Evolutionary conservation across 345 rosid species (phyloP).

Genomic region (Tarenaya hassleriana): DNA sequence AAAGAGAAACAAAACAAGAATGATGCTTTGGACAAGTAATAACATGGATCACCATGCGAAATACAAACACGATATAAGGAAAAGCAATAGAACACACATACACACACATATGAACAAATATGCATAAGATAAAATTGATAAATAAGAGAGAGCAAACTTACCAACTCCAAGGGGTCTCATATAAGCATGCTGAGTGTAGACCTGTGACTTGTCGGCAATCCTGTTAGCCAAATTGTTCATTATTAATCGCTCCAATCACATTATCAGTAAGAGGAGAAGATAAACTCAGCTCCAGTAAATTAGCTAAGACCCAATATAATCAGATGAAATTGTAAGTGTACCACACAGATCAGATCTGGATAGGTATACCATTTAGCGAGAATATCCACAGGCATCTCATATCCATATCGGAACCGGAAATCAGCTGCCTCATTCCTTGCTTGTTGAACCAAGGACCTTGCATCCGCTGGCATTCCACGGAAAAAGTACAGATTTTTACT

Average conservation of each 20-base stretch:
- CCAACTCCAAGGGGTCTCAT: constrained; percentile 99
- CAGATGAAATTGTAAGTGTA: too few relatives aligned
- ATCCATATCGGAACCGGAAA: constrained; percentile 88
- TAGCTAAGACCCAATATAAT: background rate
- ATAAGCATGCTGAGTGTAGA: constrained; percentile 98
- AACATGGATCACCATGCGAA: background rate
- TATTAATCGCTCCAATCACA: constrained; percentile 5
- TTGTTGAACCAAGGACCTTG: constrained; percentile 94
- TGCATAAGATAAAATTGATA: background rate
- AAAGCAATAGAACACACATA: background rate
- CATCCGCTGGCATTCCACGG: constrained; percentile 68
- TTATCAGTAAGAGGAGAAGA: background rate
- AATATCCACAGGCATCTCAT: constrained; percentile 95
- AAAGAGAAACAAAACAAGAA: constrained; percentile 8
- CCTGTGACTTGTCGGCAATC: constrained; percentile 97
- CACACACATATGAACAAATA: background rate
- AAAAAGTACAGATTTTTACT: background rate
- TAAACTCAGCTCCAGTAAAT: background rate
- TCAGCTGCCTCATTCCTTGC: constrained; percentile 99
- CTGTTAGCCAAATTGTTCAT: constrained; percentile 30
- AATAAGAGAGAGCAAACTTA: constrained; percentile 30
- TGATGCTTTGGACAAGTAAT: background rate
- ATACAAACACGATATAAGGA: background rate
- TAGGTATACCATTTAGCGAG: constrained; percentile 55
- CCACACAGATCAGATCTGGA: background rate